These are phyloP conservation scores for Phytophthora crassamura DNA, from an alignment of 352 stramenopile species.

Conservation along the genomic window DNA sequence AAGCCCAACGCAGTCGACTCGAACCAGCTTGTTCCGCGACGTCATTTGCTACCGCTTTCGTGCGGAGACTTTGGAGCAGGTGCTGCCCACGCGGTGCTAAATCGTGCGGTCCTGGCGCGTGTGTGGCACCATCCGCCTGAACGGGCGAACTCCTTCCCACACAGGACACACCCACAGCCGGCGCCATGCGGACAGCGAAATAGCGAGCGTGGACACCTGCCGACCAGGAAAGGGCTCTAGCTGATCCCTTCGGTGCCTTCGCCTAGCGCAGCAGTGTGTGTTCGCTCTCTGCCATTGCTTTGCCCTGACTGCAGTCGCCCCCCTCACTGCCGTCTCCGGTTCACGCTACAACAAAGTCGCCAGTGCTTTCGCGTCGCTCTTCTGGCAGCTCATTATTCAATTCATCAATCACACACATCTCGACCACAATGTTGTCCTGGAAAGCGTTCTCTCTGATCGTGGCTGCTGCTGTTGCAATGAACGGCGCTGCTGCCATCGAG, in stretches of 20 bases:
- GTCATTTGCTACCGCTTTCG: constrained; percentile 19
- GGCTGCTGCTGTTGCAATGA: constrained; percentile 15
- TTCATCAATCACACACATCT: constrained; percentile 8
- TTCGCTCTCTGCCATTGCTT: constrained; percentile 15
- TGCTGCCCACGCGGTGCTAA: constrained; percentile 1
- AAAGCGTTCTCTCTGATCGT: constrained; percentile 25
- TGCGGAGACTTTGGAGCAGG: constrained; percentile 16
- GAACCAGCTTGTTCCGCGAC: constrained; percentile 13
- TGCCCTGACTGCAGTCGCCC: not conserved
- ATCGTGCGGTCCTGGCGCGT: not conserved
- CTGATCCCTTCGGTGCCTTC: constrained; percentile 7
- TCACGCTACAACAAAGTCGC: not conserved
- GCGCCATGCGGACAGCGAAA: constrained; percentile 14
- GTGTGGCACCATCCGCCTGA: constrained; percentile 12
- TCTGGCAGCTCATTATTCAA: constrained; percentile 24
- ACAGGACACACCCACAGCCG: constrained; percentile 7
- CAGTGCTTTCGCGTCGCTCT: not conserved
- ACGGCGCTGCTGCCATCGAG: constrained; percentile 14
- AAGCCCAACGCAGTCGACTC: not conserved
- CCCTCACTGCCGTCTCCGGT: constrained; percentile 1
- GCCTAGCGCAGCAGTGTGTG: not conserved
- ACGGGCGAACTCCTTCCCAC: constrained; percentile 5
- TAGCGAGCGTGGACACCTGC: constrained; percentile 8
- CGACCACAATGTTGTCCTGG: constrained; percentile 18
- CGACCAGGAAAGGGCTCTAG: constrained; percentile 5